Base-by-base conservation (phyloP, 192 early-diverging fungal genomes). In the Mortierella claussenii region DNA sequence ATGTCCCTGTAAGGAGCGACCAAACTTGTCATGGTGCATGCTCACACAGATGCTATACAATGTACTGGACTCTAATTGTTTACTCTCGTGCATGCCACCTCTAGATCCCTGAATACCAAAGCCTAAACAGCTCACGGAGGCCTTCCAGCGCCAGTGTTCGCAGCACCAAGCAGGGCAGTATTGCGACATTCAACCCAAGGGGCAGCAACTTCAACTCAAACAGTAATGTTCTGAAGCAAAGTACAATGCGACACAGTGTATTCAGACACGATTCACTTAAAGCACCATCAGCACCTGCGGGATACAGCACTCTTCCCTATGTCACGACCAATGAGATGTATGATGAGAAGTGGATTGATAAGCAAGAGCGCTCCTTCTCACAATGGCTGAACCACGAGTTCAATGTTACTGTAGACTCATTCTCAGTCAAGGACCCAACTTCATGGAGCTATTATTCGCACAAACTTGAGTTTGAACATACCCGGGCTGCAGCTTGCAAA, bases 271-370 rank as follows among this genome's bases (percentile, higher is more conserved):
- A 36, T 3, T 2, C 47, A 5, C 4, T 61, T 21, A 44, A 51
- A 11, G 48, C 32, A 12, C 26, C 69, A 15, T 31, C 58, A 44
- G 58, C 52, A 30, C 65, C 73, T 33, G 52, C 27, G 43, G 73
- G 73, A 61, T 76, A 76, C 47, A 62, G 36, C 40, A 76, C 79
- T 3, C 47, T 80, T 1, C 79, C 68, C 15, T 80, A 80, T 40
- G 65, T 80, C 20, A 66, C 55, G 4, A 71, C 56, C 30, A 80
- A 80, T 40, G 79, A 70, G 1, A 80, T 80, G 79, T 80, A 80
- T 21, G 79, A 80, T 36, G 69, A 65, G 47, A 68, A 70, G 18
- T 80, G 79, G 79, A 80, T 80, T 27, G 79, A 80, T 51, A 80
- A 80, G 42, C 79, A 80, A 33, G 70, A 80, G 49, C 62, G 55